Percentiles rank a stretch among this genome's conserved stretches.
Conservation (phyloP, 129 eudicot species). For the sunflower (Helianthus annuus) region HanXRQr2.0-SUNRISE NC_035433.2:2691729-2692228, state of each 20-base stretch:
- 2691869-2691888: constrained; percentile 22
- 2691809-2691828: constrained; percentile 48
- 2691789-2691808: constrained; percentile 40
- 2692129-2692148: background rate
- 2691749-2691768: constrained; percentile 41
- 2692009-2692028: background rate
- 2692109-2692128: background rate
- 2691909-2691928: constrained; percentile 50
- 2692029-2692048: background rate
- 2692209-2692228: no score
- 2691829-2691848: constrained; percentile 66
- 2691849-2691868: constrained; percentile 57
- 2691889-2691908: constrained; percentile 23
- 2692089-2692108: background rate
- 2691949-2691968: background rate
- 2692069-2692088: background rate
- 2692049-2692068: background rate
- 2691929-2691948: constrained; percentile 25
- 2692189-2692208: no score
- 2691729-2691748: constrained; percentile 4
- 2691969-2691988: background rate
- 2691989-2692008: constrained; percentile 22
- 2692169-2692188: background rate
- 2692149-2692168: no score
- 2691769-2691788: constrained; percentile 40